Conservation (phyloP, 306 rosid species). For the Spatholobus suberectus region DNA sequence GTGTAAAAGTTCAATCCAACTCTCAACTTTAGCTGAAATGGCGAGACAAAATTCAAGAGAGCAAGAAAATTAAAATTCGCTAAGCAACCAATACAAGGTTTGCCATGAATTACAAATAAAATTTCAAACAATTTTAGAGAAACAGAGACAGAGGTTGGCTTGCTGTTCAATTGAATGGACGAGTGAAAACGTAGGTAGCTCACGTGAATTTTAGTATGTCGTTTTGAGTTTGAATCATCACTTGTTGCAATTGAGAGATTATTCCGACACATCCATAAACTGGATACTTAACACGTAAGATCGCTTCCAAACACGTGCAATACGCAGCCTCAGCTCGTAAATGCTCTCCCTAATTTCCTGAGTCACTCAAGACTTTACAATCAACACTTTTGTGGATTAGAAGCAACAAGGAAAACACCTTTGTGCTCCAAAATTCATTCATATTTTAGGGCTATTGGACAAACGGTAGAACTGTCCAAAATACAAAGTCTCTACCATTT, state of each 20-base stretch:
- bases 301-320: not conserved
- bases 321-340: slow-evolving; percentile 8
- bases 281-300: slow-evolving; percentile 5
- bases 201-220: not conserved
- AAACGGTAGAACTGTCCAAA: too few species aligned
- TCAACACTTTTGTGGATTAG: too few species aligned
- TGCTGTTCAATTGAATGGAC: too few species aligned
- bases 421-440: too few species aligned
- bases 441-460: too few species aligned
- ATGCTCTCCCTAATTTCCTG: not conserved
- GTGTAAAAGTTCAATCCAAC: too few species aligned
- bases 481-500: too few species aligned
- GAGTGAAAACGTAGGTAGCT: not conserved
- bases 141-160: too few species aligned
- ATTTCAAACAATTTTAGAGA: not conserved
- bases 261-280: slow-evolving; percentile 6
- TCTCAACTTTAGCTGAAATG: not conserved
- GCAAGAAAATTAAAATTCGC: too few species aligned
- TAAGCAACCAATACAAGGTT: too few species aligned
- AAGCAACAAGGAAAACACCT: too few species aligned
- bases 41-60: not conserved
- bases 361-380: not conserved
- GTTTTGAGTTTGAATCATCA: slow-evolving; percentile 8
- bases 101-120: not conserved
- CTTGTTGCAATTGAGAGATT: slow-evolving; percentile 25